Percentiles rank a stretch among this genome's conserved stretches.
Conservation (phyloP, 75 land plant genomes). For the Azolla pinnata region DNA sequence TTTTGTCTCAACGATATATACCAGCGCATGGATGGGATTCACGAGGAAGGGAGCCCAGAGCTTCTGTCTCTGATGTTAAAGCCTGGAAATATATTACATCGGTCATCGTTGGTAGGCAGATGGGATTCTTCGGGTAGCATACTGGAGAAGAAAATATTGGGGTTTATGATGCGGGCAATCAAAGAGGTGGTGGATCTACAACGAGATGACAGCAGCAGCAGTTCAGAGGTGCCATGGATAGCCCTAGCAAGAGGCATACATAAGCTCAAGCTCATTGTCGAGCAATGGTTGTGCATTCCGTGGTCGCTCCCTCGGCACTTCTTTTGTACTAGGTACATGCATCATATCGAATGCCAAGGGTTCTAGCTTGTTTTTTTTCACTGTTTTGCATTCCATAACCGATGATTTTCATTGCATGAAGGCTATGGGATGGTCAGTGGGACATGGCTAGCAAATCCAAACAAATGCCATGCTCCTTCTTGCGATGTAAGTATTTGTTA, state of each 20-base stretch:
- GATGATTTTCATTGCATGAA: background rate
- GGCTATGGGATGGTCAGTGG: too few relatives aligned
- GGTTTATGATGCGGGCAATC: conserved; percentile 30
- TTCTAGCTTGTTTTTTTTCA: background rate
- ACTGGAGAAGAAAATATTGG: conserved; percentile 14
- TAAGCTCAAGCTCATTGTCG: conserved; percentile 18
- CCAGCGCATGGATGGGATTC: conserved; percentile 29
- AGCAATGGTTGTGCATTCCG: conserved; percentile 37
- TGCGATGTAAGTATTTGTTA: too few relatives aligned
- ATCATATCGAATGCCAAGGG: background rate
- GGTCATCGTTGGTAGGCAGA: conserved; percentile 10
- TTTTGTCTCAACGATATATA: conserved; percentile 27
- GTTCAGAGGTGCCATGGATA: conserved; percentile 9
- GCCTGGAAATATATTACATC: conserved; percentile 4
- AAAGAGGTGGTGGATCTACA: conserved; percentile 12
- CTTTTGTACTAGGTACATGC: conserved; percentile 48
- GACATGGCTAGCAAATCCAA: too few relatives aligned
- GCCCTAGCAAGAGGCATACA: conserved; percentile 19
- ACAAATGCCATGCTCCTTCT: too few relatives aligned
- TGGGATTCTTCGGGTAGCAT: conserved; percentile 5
- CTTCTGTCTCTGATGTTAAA: conserved; percentile 13
- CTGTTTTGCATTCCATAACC: background rate
- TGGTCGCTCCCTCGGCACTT: conserved; percentile 41
- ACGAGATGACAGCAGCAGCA: conserved; percentile 12
- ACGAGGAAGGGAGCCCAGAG: conserved; percentile 11